Conservation (phyloP, 208 protist genomes). For the Angomonas ambiguus region DNA sequence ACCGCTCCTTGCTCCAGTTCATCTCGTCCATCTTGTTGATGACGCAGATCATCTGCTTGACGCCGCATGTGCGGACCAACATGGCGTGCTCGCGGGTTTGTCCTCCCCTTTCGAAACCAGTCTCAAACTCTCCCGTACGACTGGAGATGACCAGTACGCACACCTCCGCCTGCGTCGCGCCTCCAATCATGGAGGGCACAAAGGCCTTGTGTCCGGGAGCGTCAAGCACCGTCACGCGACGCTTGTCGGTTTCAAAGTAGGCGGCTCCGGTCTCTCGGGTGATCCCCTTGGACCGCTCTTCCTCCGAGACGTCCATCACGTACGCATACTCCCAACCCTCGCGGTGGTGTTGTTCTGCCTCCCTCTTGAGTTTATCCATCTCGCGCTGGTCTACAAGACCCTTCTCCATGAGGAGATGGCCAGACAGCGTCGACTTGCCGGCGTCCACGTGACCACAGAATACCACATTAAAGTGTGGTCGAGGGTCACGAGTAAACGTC, state of each 20-base stretch:
- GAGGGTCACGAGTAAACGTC: constrained; percentile 70
- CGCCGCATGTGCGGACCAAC: constrained; percentile 97
- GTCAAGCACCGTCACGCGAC: constrained; percentile 98
- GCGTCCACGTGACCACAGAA: constrained; percentile 99
- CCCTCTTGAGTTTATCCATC: constrained; percentile 97
- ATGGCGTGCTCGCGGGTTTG: constrained; percentile 99
- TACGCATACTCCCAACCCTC: constrained; percentile 98
- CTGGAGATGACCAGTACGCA: constrained; percentile 98
- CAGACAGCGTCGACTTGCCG: constrained; percentile 98
- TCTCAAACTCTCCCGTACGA: constrained; percentile 98
- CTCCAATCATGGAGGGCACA: constrained; percentile 99
- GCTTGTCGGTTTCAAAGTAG: constrained; percentile 95
- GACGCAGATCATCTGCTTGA: constrained; percentile 95
- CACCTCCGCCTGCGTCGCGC: constrained; percentile 97
- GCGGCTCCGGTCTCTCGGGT: constrained; percentile 97
- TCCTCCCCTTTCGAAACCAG: constrained; percentile 98
- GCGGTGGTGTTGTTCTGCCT: constrained; percentile 96
- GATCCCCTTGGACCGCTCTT: constrained; percentile 98
- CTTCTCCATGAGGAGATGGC: constrained; percentile 95
- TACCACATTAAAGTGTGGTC: constrained; percentile 97
- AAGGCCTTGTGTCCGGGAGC: constrained; percentile 99
- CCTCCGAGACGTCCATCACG: constrained; percentile 98
- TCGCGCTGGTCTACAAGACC: constrained; percentile 97
- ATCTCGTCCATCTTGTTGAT: constrained; percentile 99
- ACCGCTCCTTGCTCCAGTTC: constrained; percentile 93